Conservation (phyloP, 1,284 basidiomycete genomes). For the Sanghuangporus baumii region DNA sequence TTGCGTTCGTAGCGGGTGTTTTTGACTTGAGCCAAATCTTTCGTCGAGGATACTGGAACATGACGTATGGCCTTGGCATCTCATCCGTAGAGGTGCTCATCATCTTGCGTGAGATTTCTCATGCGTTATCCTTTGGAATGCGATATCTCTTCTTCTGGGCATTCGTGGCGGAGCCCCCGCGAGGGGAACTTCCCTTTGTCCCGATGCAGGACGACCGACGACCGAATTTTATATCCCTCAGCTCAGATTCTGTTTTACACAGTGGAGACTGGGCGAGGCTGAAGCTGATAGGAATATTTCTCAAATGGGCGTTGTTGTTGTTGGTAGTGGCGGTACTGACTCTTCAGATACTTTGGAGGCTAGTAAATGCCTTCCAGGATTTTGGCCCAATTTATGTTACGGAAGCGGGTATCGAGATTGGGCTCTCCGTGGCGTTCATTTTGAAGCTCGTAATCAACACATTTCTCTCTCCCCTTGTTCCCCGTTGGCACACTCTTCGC, state of each 20-base stretch:
- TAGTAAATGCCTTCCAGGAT: slow-evolving; percentile 35
- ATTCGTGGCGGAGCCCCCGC: slow-evolving; percentile 52
- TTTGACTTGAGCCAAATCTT: slow-evolving; percentile 60
- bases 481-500: slow-evolving; percentile 40
- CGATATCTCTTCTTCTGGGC: slow-evolving; percentile 67
- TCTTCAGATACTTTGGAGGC: slow-evolving; percentile 62
- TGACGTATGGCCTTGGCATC: slow-evolving; percentile 24
- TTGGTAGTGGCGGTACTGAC: slow-evolving; percentile 40
- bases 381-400: slow-evolving; percentile 51
- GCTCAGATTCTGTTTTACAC: slow-evolving; percentile 30
- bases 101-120: slow-evolving; percentile 52
- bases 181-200: slow-evolving; percentile 31
- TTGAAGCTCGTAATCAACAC: slow-evolving; percentile 59
- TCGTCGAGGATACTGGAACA: slow-evolving; percentile 30
- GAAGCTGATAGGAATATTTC: slow-evolving; percentile 46
- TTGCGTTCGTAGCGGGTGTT: slow-evolving; percentile 58
- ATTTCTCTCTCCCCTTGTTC: slow-evolving; percentile 35
- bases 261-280: slow-evolving; percentile 60
- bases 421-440: slow-evolving; percentile 52
- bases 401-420: slow-evolving; percentile 52
- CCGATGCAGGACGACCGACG: slow-evolving; percentile 18
- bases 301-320: slow-evolving; percentile 47
- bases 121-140: slow-evolving; percentile 51
- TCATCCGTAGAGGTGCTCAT: slow-evolving; percentile 37
- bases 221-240: slow-evolving; percentile 22